Evolutionary conservation across 768 basidiomycete genomes (phyloP).

Genomic region (Amanita brunnescens): DNA sequence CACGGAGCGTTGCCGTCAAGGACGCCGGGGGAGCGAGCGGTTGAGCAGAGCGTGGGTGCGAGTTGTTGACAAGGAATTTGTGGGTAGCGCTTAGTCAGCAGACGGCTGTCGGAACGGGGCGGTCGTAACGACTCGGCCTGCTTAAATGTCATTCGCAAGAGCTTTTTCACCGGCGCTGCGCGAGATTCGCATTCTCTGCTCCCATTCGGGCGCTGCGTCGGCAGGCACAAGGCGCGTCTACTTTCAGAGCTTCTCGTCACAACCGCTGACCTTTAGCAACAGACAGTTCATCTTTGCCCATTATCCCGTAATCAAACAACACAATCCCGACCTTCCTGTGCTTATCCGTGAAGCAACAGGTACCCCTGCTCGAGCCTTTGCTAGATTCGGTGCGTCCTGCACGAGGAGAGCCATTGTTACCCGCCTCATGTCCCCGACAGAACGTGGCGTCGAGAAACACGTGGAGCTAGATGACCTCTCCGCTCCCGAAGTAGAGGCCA

Average conservation of each 20-base stretch:
- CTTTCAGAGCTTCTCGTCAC: too few relatives aligned
- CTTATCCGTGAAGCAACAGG: slow-evolving; percentile 73
- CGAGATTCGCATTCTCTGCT: slow-evolving; percentile 75
- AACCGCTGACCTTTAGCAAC: slow-evolving; percentile 10
- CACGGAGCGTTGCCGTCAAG: slow-evolving; percentile 6
- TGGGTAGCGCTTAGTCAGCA: slow-evolving; percentile 30
- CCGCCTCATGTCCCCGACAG: slow-evolving; percentile 27
- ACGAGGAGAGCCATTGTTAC: slow-evolving; percentile 8
- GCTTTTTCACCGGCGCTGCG: slow-evolving; percentile 70
- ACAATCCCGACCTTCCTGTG: slow-evolving; percentile 82
- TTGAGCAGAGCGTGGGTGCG: slow-evolving; percentile 9
- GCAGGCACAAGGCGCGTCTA: slow-evolving; percentile 63
- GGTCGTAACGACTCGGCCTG: slow-evolving; percentile 6
- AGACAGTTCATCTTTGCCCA: slow-evolving; percentile 75
- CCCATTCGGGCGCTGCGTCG: slow-evolving; percentile 68
- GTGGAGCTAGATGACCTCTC: slow-evolving; percentile 73
- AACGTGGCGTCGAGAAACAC: slow-evolving; percentile 74
- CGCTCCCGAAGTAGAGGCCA: slow-evolving; percentile 60
- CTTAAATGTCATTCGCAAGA: slow-evolving; percentile 53
- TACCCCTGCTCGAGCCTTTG: slow-evolving; percentile 77
- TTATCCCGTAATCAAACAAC: slow-evolving; percentile 68
- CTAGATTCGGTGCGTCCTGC: slow-evolving; percentile 65
- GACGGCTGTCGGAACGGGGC: background rate
- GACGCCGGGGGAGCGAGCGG: slow-evolving; percentile 21
- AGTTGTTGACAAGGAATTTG: slow-evolving; percentile 23